These are phyloP conservation scores for Colletotrichum sp. DNA, from an alignment of 2,329 filamentous ascomycete genomes.

Conservation along the genomic window DNA sequence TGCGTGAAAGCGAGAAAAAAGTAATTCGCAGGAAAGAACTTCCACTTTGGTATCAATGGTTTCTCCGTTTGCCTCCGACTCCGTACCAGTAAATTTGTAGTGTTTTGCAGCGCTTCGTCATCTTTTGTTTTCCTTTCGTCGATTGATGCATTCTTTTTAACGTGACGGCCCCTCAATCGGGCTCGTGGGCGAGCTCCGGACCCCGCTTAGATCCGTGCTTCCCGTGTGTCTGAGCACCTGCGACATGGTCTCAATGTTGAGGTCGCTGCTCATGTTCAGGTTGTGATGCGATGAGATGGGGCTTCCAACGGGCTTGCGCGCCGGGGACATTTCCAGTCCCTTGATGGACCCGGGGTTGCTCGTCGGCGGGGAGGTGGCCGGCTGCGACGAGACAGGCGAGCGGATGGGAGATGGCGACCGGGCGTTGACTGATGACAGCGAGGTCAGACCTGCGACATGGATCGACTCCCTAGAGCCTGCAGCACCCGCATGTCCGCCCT, in stretches of 20 bases:
- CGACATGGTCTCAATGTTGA: slow-evolving; percentile 93
- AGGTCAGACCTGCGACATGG: slow-evolving; percentile 71
- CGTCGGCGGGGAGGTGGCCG: slow-evolving; percentile 73
- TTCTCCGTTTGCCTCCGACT: slow-evolving; percentile 20
- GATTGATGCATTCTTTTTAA: not conserved
- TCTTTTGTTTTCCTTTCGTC: not conserved
- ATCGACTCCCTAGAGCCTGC: slow-evolving; percentile 70
- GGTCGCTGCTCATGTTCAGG: slow-evolving; percentile 63
- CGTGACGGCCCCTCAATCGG: slow-evolving; percentile 50
- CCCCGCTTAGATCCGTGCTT: slow-evolving; percentile 74
- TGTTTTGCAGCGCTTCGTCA: not conserved
- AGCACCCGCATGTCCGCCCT: slow-evolving; percentile 59
- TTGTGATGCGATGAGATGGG: slow-evolving; percentile 61
- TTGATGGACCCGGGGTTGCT: slow-evolving; percentile 79
- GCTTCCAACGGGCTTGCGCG: slow-evolving; percentile 65
- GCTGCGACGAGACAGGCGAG: slow-evolving; percentile 77
- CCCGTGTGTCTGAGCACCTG: slow-evolving; percentile 86
- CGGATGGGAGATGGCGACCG: slow-evolving; percentile 82
- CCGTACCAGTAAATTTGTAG: slow-evolving; percentile 8
- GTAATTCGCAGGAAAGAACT: not conserved
- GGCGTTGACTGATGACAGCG: slow-evolving; percentile 58
- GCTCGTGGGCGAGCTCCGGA: slow-evolving; percentile 62
- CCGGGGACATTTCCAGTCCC: slow-evolving; percentile 73
- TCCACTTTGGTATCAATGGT: slow-evolving; percentile 22
- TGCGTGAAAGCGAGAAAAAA: not conserved